Evolutionary conservation across 345 rosid genomes (phyloP).

Genomic region (Psidium friedrichsthalianum): DNA sequence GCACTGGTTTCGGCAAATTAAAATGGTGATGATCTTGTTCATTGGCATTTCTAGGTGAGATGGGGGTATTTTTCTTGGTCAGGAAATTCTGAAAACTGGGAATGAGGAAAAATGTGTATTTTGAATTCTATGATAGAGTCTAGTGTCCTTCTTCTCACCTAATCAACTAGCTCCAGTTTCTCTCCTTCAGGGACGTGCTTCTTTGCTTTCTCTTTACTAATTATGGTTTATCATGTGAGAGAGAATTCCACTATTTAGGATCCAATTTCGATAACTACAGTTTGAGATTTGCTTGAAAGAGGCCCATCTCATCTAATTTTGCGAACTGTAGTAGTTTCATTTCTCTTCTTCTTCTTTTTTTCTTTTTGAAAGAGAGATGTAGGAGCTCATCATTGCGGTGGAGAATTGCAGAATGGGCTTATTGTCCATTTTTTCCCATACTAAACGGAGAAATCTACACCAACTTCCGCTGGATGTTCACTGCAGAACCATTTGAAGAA

Average conservation of each 20-base stretch:
- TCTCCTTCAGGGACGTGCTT: background rate
- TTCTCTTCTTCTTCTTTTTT: background rate
- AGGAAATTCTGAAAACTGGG: background rate
- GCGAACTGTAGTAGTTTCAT: background rate
- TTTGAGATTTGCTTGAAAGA: background rate
- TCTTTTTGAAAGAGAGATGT: background rate
- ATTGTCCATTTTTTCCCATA: background rate
- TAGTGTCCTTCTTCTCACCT: background rate
- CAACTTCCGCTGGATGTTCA: background rate
- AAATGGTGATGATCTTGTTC: background rate
- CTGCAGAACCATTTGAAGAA: background rate
- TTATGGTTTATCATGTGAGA: background rate
- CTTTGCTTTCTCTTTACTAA: background rate
- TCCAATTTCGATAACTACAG: background rate
- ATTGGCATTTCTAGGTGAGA: background rate
- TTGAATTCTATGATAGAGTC: background rate
- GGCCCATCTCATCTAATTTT: background rate
- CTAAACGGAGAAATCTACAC: background rate
- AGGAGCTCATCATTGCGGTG: background rate
- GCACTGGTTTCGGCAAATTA: background rate
- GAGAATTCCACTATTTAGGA: background rate
- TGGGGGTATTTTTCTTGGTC: background rate
- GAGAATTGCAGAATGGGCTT: background rate
- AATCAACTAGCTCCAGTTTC: background rate
- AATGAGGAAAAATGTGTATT: background rate